phyloP scores from a whole-genome alignment of 108 stramenopile species.

The Cyclotella sp. region DNA sequence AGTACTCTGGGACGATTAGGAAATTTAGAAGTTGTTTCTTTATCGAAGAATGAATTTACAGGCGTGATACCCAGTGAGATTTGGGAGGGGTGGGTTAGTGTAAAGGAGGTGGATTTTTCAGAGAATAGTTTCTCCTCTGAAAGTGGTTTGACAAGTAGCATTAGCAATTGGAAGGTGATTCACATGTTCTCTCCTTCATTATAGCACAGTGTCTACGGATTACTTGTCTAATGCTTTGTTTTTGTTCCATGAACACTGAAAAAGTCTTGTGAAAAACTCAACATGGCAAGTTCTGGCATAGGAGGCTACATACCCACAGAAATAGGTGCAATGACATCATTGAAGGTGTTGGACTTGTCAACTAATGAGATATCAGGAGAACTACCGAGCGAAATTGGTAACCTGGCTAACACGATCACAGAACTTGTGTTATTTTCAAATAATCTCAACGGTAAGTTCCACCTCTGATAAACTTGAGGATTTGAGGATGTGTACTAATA shows the following conservation, averaged over 20 bases:
- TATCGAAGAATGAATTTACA: constrained; percentile 29
- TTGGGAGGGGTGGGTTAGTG: constrained; percentile 24
- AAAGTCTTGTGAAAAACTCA: constrained; percentile 3
- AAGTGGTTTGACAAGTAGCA: constrained; percentile 17
- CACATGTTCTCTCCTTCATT: not conserved
- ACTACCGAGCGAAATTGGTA: constrained; percentile 38
- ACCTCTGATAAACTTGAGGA: not conserved
- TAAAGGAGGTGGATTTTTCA: constrained; percentile 29
- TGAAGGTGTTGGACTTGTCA: constrained; percentile 47
- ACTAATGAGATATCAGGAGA: constrained; percentile 36
- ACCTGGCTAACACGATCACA: not conserved
- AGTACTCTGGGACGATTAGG: constrained; percentile 17
- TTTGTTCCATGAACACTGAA: no score
- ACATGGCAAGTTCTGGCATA: constrained; percentile 43
- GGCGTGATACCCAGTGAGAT: constrained; percentile 51
- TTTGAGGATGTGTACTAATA: not conserved
- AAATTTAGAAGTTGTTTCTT: constrained; percentile 10
- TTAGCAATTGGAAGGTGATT: constrained; percentile 28
- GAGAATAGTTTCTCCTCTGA: constrained; percentile 26
- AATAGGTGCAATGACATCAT: constrained; percentile 41
- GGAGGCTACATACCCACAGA: constrained; percentile 58
- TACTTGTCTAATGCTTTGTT: not conserved
- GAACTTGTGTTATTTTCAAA: constrained; percentile 8
- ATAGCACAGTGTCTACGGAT: not conserved
- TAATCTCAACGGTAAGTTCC: constrained; percentile 1